These are phyloP conservation scores for Craterostigma plantagineum DNA, from an alignment of 257 asterid species.

Conservation along the genomic window DNA sequence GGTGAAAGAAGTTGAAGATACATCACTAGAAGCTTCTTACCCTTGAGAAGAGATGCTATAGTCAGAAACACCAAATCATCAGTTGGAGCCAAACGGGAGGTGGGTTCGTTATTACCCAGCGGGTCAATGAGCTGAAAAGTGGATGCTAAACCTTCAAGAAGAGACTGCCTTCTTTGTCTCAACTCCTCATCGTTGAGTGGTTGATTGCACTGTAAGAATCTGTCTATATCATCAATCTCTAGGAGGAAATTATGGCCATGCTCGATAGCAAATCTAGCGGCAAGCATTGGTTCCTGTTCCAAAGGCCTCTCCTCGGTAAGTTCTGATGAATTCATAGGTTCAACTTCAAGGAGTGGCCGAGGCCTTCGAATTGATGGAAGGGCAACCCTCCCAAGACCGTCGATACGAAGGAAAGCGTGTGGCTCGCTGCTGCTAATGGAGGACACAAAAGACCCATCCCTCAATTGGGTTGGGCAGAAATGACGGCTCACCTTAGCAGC, in stretches of 20 bases:
- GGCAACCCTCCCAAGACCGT: slow-evolving; percentile 82
- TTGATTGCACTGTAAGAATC: slow-evolving; percentile 58
- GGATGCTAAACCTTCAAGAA: slow-evolving; percentile 54
- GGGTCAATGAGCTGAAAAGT: slow-evolving; percentile 72
- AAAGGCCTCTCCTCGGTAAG: slow-evolving; percentile 62
- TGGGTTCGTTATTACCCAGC: slow-evolving; percentile 28
- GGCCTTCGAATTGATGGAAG: slow-evolving; percentile 92
- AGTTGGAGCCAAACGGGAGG: slow-evolving; percentile 27
- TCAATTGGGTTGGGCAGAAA: slow-evolving; percentile 61
- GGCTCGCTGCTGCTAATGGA: slow-evolving; percentile 61
- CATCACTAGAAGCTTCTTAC: slow-evolving; percentile 40
- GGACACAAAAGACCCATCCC: slow-evolving; percentile 42
- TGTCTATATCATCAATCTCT: slow-evolving; percentile 85
- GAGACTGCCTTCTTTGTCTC: slow-evolving; percentile 43
- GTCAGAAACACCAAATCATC: slow-evolving; percentile 49
- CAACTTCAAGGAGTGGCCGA: slow-evolving; percentile 87
- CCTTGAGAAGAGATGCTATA: slow-evolving; percentile 53
- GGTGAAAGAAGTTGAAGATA: slow-evolving; percentile 43
- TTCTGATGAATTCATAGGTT: slow-evolving; percentile 38
- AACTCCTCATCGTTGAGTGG: slow-evolving; percentile 48
- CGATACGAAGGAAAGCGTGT: slow-evolving; percentile 79
- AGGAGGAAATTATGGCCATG: slow-evolving; percentile 72
- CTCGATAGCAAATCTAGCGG: slow-evolving; percentile 84
- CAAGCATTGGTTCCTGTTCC: slow-evolving; percentile 97
- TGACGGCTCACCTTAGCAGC: slow-evolving; percentile 65